These are phyloP conservation scores for Quercus bicolor DNA, from an alignment of 306 rosid genomes.

Conservation along the genomic window DNA sequence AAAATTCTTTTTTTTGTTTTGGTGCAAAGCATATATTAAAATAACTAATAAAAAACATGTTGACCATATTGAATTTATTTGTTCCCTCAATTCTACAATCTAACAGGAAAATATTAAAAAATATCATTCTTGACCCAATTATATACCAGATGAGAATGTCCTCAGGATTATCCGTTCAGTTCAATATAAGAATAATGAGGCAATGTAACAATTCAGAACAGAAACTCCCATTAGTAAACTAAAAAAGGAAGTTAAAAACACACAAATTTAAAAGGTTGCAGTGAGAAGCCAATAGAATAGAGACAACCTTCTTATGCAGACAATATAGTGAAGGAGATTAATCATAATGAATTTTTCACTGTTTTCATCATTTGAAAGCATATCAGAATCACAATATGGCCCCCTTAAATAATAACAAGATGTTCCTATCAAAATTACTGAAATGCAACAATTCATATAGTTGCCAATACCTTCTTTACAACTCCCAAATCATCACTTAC, in stretches of 20 bases:
- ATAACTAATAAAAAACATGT: background rate
- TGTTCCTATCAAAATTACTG: background rate
- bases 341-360: background rate
- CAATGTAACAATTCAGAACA: background rate
- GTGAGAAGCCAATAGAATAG: background rate
- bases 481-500: slow-evolving; percentile 84
- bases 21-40: background rate
- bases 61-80: background rate
- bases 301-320: background rate
- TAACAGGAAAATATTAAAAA: background rate
- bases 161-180: background rate
- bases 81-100: background rate
- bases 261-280: background rate
- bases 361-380: background rate
- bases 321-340: background rate
- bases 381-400: slow-evolving; percentile 7
- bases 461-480: slow-evolving; percentile 68
- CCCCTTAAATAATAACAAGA: slow-evolving; percentile 15
- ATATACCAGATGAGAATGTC: slow-evolving; percentile 2
- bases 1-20: background rate
- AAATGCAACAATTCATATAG: slow-evolving; percentile 4
- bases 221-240: background rate
- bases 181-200: background rate
- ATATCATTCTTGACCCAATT: too few relatives aligned
- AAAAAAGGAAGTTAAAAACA: background rate